phyloP scores from a whole-genome alignment of 169 alveolate genomes.

The Eimeria praecox region DNA sequence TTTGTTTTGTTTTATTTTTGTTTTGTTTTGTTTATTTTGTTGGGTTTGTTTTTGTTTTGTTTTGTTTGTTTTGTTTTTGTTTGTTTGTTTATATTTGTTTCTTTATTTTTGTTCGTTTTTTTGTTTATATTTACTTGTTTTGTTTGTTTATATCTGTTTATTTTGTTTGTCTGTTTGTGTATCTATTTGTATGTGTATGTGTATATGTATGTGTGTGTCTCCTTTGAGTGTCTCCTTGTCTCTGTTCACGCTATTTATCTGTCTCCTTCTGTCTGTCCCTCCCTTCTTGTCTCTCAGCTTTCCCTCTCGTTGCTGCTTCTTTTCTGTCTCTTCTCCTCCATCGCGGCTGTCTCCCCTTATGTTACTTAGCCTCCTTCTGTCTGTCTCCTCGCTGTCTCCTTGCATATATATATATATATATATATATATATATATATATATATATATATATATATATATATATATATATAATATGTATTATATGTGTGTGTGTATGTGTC shows the following conservation, averaged over 20 bases:
- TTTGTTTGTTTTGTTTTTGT: too few species aligned
- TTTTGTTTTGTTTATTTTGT: neutral
- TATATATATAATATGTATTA: neutral
- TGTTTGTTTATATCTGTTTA: too few species aligned
- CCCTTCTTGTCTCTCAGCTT: too few species aligned
- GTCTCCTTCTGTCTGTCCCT: neutral
- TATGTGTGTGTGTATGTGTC: constrained; percentile 77
- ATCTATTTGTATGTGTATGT: neutral
- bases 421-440: neutral
- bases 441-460: neutral
- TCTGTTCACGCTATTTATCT: neutral
- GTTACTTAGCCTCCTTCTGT: neutral
- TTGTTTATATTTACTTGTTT: neutral
- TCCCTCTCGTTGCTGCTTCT: too few species aligned
- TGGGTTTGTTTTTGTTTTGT: neutral
- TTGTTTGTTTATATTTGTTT: too few species aligned
- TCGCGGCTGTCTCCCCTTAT: too few species aligned
- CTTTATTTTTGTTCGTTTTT: neutral
- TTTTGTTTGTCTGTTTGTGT: too few species aligned
- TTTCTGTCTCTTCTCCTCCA: too few species aligned
- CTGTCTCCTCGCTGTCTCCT: neutral
- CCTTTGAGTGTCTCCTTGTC: neutral
- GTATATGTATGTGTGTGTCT: neutral
- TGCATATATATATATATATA: too few species aligned
- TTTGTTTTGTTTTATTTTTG: too few species aligned